Conservation (phyloP, 2,329 filamentous ascomycete species). For the Colletotrichum agaves region DNA sequence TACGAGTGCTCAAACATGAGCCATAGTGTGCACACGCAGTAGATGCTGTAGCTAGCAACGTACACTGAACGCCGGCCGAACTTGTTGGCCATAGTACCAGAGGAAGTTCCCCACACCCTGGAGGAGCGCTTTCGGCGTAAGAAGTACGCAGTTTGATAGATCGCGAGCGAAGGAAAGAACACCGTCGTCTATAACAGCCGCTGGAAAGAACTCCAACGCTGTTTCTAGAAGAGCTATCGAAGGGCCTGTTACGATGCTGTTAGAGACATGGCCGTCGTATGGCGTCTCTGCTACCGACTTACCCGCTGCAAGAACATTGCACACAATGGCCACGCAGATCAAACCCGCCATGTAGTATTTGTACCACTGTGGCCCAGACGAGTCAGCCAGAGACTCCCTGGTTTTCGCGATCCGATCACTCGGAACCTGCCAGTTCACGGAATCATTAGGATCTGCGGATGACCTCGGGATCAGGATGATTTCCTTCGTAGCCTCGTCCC, state of each 20-base stretch:
- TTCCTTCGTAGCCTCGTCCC: slow-evolving; percentile 54
- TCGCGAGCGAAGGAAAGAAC: slow-evolving; percentile 44
- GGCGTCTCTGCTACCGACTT: slow-evolving; percentile 6
- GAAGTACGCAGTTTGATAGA: slow-evolving; percentile 61
- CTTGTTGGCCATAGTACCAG: slow-evolving; percentile 59
- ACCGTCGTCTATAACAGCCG: slow-evolving; percentile 42
- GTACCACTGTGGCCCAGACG: slow-evolving; percentile 54
- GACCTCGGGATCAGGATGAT: slow-evolving; percentile 61
- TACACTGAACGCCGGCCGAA: slow-evolving; percentile 57
- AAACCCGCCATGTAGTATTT: slow-evolving; percentile 61
- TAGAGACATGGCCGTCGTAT: background rate
- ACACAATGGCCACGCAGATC: slow-evolving; percentile 64
- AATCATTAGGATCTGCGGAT: slow-evolving; percentile 60
- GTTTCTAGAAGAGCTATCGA: slow-evolving; percentile 61
- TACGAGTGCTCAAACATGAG: slow-evolving; percentile 55
- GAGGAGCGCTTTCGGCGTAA: slow-evolving; percentile 62
- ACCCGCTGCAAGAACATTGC: slow-evolving; percentile 67
- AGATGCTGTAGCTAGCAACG: slow-evolving; percentile 55
- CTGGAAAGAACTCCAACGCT: slow-evolving; percentile 58
- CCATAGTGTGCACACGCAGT: slow-evolving; percentile 55
- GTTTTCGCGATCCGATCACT: background rate
- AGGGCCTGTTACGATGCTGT: slow-evolving; percentile 46
- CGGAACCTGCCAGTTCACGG: slow-evolving; percentile 59
- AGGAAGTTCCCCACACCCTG: slow-evolving; percentile 60
- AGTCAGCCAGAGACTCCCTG: slow-evolving; percentile 5